Percentiles rank a stretch among this genome's conserved stretches.
Evolutionary conservation across 176 grass and related monocot species (phyloP).

Genomic region (Oryza officinalis): DNA sequence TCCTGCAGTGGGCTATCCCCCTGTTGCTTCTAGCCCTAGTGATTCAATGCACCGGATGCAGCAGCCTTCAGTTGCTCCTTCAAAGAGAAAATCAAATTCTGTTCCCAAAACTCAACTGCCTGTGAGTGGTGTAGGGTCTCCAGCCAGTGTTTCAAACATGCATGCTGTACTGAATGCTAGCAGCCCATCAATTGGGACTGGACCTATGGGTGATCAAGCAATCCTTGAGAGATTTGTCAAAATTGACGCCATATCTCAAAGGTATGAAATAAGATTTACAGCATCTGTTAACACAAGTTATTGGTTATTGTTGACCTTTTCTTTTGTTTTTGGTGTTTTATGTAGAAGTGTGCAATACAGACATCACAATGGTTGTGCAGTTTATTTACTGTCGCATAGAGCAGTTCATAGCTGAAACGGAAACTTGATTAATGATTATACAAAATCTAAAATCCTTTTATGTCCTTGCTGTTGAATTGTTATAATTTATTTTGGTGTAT

Average conservation of each 20-base stretch:
- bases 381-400: neutral
- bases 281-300: slow-evolving; percentile 24
- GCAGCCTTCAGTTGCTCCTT: slow-evolving; percentile 57
- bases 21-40: slow-evolving; percentile 73
- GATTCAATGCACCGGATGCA: slow-evolving; percentile 82
- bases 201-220: slow-evolving; percentile 75
- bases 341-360: slow-evolving; percentile 8
- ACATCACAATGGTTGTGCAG: neutral
- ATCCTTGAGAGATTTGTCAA: slow-evolving; percentile 83
- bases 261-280: slow-evolving; percentile 49
- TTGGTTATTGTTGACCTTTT: slow-evolving; percentile 2
- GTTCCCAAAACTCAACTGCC: slow-evolving; percentile 59
- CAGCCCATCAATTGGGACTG: slow-evolving; percentile 80
- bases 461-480: slow-evolving; percentile 1
- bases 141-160: slow-evolving; percentile 96
- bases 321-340: slow-evolving; percentile 5
- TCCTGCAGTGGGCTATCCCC: slow-evolving; percentile 59
- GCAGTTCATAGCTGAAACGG: neutral
- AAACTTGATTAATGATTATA: neutral
- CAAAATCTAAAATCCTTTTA: slow-evolving; percentile 22
- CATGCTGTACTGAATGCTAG: slow-evolving; percentile 60
- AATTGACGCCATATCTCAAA: slow-evolving; percentile 64
- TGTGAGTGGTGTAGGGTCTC: slow-evolving; percentile 81
- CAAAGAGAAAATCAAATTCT: slow-evolving; percentile 70
- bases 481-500: slow-evolving; percentile 21